phyloP scores from a whole-genome alignment of 306 rosid genomes.

The Rosa persica region DNA sequence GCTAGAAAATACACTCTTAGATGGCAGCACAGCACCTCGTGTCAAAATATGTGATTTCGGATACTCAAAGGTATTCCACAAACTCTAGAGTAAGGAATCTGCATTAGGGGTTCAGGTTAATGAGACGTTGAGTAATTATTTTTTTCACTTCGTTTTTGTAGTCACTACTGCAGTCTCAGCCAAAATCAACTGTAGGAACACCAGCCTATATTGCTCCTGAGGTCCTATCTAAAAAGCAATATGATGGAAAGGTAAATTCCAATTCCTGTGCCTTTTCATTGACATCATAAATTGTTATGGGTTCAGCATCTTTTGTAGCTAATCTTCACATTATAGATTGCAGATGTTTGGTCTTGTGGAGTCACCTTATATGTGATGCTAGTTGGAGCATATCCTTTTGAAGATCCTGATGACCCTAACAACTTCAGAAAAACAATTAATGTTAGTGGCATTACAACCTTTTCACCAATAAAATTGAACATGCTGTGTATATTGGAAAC shows the following conservation, averaged over 20 bases:
- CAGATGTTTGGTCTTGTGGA: constrained; percentile 98
- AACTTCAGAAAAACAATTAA: constrained; percentile 65
- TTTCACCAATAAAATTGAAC: constrained; percentile 1
- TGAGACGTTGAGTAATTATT: constrained; percentile 25
- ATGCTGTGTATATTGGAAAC: constrained; percentile 1
- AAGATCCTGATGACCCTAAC: constrained; percentile 72
- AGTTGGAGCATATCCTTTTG: constrained; percentile 85
- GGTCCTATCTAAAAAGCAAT: constrained; percentile 66
- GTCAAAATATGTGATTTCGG: constrained; percentile 87
- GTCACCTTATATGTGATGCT: constrained; percentile 89
- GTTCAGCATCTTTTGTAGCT: not conserved
- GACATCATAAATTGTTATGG: constrained; percentile 2
- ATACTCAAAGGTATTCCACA: constrained; percentile 70
- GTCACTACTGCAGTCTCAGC: constrained; percentile 87
- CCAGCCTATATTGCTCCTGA: constrained; percentile 94
- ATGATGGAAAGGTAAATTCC: constrained; percentile 69
- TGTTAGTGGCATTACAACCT: constrained; percentile 41
- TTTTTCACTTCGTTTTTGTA: constrained; percentile 31
- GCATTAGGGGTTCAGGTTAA: constrained; percentile 2
- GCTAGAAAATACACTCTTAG: constrained; percentile 83
- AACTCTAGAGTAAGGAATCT: not conserved
- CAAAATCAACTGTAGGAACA: constrained; percentile 84
- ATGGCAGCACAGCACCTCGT: constrained; percentile 73
- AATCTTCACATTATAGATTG: constrained; percentile 47
- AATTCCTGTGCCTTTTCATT: constrained; percentile 22